Evolutionary conservation across 1,284 basidiomycete genomes (phyloP).

Genomic region (Coniophora puteana): DNA sequence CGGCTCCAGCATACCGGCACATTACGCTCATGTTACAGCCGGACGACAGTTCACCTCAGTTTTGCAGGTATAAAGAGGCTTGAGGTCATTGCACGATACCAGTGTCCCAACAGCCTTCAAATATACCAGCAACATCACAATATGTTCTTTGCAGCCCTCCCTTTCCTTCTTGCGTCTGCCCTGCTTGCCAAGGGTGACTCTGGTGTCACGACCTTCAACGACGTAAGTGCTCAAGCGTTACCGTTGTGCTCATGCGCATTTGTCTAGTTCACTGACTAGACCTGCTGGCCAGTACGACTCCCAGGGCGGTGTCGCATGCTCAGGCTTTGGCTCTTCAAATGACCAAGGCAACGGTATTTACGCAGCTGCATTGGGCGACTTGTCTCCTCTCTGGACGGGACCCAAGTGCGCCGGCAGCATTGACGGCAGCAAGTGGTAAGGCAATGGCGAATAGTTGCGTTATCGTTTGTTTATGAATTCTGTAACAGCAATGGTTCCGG

Average conservation of each 20-base stretch:
- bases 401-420: slow-evolving; percentile 25
- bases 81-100: no score
- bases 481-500: slow-evolving; percentile 2
- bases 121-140: background rate
- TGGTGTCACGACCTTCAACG: slow-evolving; percentile 1
- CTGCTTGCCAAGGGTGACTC: background rate
- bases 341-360: slow-evolving; percentile 28
- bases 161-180: background rate
- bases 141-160: background rate
- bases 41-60: no score
- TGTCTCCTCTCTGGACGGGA: slow-evolving; percentile 32
- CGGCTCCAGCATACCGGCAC: no score
- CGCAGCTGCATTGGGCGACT: slow-evolving; percentile 31
- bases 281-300: slow-evolving; percentile 28
- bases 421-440: slow-evolving; percentile 27
- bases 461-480: background rate
- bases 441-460: background rate
- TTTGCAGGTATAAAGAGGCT: no score
- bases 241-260: background rate
- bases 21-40: no score
- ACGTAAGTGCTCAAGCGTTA: background rate
- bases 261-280: no score
- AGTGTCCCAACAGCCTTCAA: no score
- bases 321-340: slow-evolving; percentile 26
- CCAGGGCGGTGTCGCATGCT: slow-evolving; percentile 27